These are phyloP conservation scores for Primulina eburnea DNA, from an alignment of 257 asterid genomes.

Conservation along the genomic window DNA sequence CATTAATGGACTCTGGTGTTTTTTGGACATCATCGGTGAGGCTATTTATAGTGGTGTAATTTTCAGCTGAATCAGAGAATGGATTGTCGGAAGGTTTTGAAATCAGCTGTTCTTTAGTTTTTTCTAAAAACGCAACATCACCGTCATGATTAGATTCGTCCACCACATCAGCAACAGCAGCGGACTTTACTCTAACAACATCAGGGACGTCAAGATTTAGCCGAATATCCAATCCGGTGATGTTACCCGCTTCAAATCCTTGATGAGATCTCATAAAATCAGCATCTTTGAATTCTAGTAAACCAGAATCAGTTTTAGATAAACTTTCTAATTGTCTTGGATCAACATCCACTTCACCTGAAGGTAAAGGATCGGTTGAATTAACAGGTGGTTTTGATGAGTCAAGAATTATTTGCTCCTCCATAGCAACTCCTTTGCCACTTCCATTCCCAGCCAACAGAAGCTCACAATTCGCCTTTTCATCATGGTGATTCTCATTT, in stretches of 20 bases:
- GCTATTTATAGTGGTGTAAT: constrained; percentile 17
- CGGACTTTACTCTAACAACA: constrained; percentile 23
- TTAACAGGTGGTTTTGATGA: constrained; percentile 17
- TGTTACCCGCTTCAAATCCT: constrained; percentile 13
- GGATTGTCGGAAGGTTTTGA: constrained; percentile 6
- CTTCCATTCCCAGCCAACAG: constrained; percentile 28
- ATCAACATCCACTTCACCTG: constrained; percentile 22
- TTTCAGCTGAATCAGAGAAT: constrained; percentile 15
- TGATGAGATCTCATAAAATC: constrained; percentile 17
- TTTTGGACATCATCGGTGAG: constrained; percentile 4
- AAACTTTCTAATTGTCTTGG: constrained; percentile 23
- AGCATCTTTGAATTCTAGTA: constrained; percentile 25
- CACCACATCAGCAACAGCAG: constrained; percentile 18
- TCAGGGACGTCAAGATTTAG: constrained; percentile 10
- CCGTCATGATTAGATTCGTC: constrained; percentile 7
- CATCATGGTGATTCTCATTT: constrained; percentile 30
- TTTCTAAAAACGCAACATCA: constrained; percentile 15
- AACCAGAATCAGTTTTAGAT: constrained; percentile 20
- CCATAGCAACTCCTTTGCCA: constrained; percentile 28
- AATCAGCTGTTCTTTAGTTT: constrained; percentile 16
- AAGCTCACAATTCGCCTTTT: constrained; percentile 18
- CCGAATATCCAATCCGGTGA: constrained; percentile 11
- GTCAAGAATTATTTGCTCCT: constrained; percentile 25
- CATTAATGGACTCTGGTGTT: constrained; percentile 18
- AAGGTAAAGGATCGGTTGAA: constrained; percentile 25